phyloP scores from a whole-genome alignment of 1,284 basidiomycete genomes.

The Cutaneotrichosporon sp. region DNA sequence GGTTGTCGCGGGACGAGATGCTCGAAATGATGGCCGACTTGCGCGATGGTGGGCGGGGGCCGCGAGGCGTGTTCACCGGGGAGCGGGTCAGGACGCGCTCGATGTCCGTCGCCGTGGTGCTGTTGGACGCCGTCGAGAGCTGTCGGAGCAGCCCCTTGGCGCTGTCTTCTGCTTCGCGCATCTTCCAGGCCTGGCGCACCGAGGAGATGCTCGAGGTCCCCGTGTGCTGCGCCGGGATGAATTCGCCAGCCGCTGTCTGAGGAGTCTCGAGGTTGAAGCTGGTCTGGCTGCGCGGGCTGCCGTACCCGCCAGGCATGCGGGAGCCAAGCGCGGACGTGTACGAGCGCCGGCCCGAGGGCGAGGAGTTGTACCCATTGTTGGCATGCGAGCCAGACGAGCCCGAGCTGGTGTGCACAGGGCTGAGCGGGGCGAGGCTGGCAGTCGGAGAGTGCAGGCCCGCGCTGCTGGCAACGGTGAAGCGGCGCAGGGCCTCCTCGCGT shows the following conservation, averaged over 20 bases:
- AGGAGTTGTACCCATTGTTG: background rate
- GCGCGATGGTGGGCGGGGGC: slow-evolving; percentile 10
- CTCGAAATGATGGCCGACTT: background rate
- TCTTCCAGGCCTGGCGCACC: background rate
- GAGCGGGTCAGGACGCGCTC: slow-evolving; percentile 28
- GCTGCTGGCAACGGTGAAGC: slow-evolving; percentile 40
- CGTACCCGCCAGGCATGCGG: background rate
- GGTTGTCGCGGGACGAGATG: background rate
- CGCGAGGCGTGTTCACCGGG: slow-evolving; percentile 5
- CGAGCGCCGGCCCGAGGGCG: slow-evolving; percentile 7
- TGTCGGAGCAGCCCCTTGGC: slow-evolving; percentile 12
- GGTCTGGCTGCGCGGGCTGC: background rate
- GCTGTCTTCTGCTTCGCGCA: slow-evolving; percentile 1
- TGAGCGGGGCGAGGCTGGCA: background rate
- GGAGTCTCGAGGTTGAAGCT: background rate
- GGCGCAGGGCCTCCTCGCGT: slow-evolving; percentile 44
- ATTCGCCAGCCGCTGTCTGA: background rate
- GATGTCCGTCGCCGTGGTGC: slow-evolving; percentile 33
- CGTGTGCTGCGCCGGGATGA: background rate
- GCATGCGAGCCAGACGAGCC: background rate
- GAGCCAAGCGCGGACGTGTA: slow-evolving; percentile 13
- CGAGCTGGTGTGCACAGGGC: slow-evolving; percentile 4
- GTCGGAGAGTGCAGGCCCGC: slow-evolving; percentile 16
- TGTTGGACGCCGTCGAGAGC: slow-evolving; percentile 20
- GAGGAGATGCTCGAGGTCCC: slow-evolving; percentile 3